Base-by-base conservation (phyloP, 2,329 filamentous ascomycete genomes). In the Mycogone perniciosa region DNA sequence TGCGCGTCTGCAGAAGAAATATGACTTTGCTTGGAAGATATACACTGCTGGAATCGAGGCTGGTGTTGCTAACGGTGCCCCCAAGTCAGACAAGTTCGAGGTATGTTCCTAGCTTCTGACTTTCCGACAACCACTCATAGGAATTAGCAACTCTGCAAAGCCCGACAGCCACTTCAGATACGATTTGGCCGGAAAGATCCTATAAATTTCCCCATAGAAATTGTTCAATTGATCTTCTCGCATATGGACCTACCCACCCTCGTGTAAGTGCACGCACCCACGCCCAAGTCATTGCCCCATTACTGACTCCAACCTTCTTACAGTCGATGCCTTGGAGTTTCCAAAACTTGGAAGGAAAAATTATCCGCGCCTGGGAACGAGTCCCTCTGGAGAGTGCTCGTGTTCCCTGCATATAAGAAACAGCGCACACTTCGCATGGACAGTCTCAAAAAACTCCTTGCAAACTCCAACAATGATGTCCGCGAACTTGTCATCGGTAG, bases 41-140 rank as follows among this genome's bases (percentile, higher is more conserved):
- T 72, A 70, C 53, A 68, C 54, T 48, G 64, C 69, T 8, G 71
- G 70, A 4, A 64, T 72, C 43, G 63, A 71, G 34, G 64, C 64
- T 26, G 62, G 59, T 33, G 58, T 60, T 37, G 56, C 52, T 20
- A 57, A 63, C 40, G 56, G 62, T 7, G 56, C 65, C 31, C 56
- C 56, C 7, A 56, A 54, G 9, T 64, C 61, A 4, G 56, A 61
- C 9, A 69, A 69, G 54, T 58, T 68, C n/a, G 61, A 68, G 59
- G 69, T 69, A 38, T 30, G 13, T 38, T n/a, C 31, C 5, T 5
- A 20, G 26, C 20, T 45, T 11, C 20, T 33, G 33, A 29, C 31
- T 34, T 29, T 13, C 7, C n/a, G 2, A 7, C 7, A 6, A 10
- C 35, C n/a, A 31, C 40, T 46, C 3, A 51, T 45, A 8, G 29